Percentiles rank a stretch among this genome's conserved stretches.
Conservation (phyloP, 2,329 filamentous ascomycete genomes). For the Neofusicoccum ribis region DNA sequence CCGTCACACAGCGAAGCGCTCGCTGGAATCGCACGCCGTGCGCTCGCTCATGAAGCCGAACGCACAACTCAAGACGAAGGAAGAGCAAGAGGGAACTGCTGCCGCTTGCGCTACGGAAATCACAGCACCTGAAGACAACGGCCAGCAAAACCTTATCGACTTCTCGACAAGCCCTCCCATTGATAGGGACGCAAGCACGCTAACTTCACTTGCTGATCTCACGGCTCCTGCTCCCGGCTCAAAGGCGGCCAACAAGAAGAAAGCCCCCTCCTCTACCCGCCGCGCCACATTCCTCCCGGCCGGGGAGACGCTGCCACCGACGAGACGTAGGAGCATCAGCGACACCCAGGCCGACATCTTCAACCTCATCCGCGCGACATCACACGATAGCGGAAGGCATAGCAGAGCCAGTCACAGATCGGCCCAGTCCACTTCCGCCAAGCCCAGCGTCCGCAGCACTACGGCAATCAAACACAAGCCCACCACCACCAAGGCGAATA, state of each 20-base stretch:
- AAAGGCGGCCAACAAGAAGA: background rate
- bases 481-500: no score
- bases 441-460: no score
- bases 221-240: background rate
- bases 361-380: background rate
- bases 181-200: background rate
- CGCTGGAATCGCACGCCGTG: no score
- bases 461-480: no score
- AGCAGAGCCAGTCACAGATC: no score
- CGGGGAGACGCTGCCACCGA: background rate
- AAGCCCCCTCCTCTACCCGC: background rate
- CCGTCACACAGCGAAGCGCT: no score
- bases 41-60: no score
- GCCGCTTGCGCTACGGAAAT: no score
- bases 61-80: no score
- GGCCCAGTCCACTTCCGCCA: no score
- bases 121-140: background rate
- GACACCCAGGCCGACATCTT: slow-evolving; percentile 3
- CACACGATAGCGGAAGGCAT: no score
- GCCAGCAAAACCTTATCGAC: background rate
- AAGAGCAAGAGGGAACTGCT: background rate
- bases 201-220: background rate
- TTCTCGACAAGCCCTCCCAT: background rate
- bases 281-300: no score
- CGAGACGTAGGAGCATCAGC: background rate